Base-by-base conservation (phyloP, 1,139 yeast species). In the Ashbya aceris region DNA sequence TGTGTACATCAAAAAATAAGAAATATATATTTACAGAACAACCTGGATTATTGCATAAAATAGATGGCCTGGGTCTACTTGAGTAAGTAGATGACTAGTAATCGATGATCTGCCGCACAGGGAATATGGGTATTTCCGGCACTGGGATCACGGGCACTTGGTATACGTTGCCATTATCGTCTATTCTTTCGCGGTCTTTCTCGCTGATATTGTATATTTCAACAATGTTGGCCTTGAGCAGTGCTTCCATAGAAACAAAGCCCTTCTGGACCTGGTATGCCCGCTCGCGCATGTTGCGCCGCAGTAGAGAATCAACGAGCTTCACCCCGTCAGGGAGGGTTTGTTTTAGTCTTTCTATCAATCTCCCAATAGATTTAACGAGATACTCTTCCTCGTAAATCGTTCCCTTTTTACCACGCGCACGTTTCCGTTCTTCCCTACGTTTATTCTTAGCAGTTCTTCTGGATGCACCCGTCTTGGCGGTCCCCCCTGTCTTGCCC, bases 391-490 rank as follows among this genome's bases (percentile, higher is more conserved):
- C 98, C 64, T 91, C 98, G 58, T 91, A 91, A 13, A 91, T 83
- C 4, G 97, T 89, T 34, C 97, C 97, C 68, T 91, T 91, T 69
- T 94, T 85, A 45, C 98, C 98, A 55, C 95, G 78, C 1, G 98
- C 99, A 49, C 79, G 76, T 67, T 93, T 93, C 56, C 98, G 78
- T 61, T 91, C 98, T 64, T 91, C 96, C 54, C 98, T 77, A 62
- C 96, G 85, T 49, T 79, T 77, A 63, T 89, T 91, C 66, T 91
- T 93, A 8, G 94, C 75, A 0, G 98, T 87, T 56, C 82, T 76
- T 64, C 98, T 76, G 0, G 96, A 82, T 1, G 93, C 96, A 23
- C 97, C 96, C 0, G 98, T 91, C 60, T 84, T 83, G 4, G 97
- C 98, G 3, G 98, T 91, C 17, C 96, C 95, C 0, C 83, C 73